Evolutionary conservation across 768 basidiomycete genomes (phyloP), one percentile per base, ranked within the genome.

Genomic region (Phlegmacium glaucopus): DNA sequence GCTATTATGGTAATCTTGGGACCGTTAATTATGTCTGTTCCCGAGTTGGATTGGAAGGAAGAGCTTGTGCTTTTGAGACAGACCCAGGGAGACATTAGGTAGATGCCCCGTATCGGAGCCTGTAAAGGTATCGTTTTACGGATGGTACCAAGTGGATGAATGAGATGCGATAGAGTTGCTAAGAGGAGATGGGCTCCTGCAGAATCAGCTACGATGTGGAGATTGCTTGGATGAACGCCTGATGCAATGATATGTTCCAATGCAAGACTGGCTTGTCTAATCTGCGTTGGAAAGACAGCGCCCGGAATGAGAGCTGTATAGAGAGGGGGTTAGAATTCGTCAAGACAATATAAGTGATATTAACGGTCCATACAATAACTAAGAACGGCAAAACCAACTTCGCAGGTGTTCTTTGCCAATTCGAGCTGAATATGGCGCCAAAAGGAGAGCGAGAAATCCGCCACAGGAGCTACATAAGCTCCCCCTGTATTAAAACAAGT

Each of bases 191-290:
- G 61, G 2, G 48, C 67, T 10, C 67, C 67, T 8, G 69, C 69
- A 6, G 69, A 70, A 34, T 70, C 68, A 3, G 65, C 64, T 1
- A 58, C 55, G 2, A 70, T 35, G 39, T 63, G 55, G 18, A 70
- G 53, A 25, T 64, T 60, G 32, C 49, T 44, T 0, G 64, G 63
- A 6, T 55, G 44, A 2, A 68, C 56, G 3, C 65, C 66, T 1
- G 45, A 50, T 0, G 58, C 58, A 1, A 63, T 16, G 15, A 70
- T 55, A 45, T 64, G 65, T 16, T 66, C 50, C 10, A 68, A 43
- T 0, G 64, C 64, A 2, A 56, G 35, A 2, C 53, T 42, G 25
- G 57, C 55, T 49, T 68, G 66, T 4, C 50, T 50, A 4, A 67
- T 49, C 32, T 61, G 67, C 4, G 57, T 60, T 2, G 67, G 67